Conservation (phyloP, 306 rosid species). For the Trichosanthes cucumerina region DNA sequence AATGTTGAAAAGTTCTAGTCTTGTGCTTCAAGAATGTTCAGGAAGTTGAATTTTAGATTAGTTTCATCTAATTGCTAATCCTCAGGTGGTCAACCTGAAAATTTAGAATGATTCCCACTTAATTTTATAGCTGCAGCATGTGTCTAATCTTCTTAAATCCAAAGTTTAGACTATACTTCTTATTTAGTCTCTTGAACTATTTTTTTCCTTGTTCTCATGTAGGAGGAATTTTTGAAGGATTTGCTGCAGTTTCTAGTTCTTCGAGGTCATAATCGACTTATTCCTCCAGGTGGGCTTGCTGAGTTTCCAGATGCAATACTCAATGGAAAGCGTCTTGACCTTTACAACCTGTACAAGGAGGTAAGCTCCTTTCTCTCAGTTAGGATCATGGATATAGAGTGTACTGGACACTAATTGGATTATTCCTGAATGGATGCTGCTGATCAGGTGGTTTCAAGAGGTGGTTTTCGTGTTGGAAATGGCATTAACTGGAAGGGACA, state of each 20-base stretch:
- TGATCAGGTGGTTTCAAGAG: conserved; percentile 87
- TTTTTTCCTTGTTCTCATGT: neutral
- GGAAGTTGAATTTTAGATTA: neutral
- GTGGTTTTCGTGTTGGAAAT: conserved; percentile 97
- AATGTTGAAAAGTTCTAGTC: neutral
- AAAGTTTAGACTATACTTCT: neutral
- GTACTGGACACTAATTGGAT: neutral
- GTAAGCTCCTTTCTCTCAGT: conserved; percentile 20
- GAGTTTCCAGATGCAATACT: conserved; percentile 99
- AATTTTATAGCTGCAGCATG: neutral
- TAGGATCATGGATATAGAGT: neutral
- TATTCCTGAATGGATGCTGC: conserved; percentile 1
- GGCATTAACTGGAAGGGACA: conserved; percentile 99
- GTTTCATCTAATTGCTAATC: neutral
- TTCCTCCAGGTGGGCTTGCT: conserved; percentile 81
- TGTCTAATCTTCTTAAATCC: neutral
- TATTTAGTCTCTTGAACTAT: neutral
- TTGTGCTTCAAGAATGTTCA: neutral
- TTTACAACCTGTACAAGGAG: conserved; percentile 96
- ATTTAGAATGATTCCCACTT: neutral
- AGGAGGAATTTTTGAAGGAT: conserved; percentile 97
- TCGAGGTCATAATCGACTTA: conserved; percentile 79
- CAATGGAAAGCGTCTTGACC: conserved; percentile 96
- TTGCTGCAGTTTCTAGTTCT: conserved; percentile 86
- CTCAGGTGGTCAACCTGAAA: neutral